phyloP scores from a whole-genome alignment of 257 asterid species.

The Gentiana macrophylla region DNA sequence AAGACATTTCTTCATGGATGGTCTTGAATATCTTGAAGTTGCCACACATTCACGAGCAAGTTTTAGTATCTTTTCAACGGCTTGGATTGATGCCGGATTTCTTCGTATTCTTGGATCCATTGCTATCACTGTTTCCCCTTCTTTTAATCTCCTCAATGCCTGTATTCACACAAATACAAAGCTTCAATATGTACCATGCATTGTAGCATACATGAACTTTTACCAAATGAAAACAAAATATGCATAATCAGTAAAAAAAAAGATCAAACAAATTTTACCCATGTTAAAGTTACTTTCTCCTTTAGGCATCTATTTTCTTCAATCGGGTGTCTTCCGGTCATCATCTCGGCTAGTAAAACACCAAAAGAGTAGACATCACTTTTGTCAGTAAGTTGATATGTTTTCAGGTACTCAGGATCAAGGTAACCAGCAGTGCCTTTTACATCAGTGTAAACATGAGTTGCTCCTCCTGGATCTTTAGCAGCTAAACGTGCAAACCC shows the following conservation, averaged over 20 bases:
- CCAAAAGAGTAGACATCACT: constrained; percentile 80
- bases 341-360: constrained; percentile 54
- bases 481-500: constrained; percentile 53
- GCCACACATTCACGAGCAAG: constrained; percentile 55
- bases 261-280: constrained; percentile 31
- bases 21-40: constrained; percentile 45
- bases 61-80: constrained; percentile 45
- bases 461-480: constrained; percentile 31
- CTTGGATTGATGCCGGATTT: constrained; percentile 28
- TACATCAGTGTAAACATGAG: constrained; percentile 54
- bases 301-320: constrained; percentile 25
- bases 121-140: constrained; percentile 34
- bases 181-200: neutral
- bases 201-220: neutral
- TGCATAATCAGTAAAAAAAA: too few species aligned
- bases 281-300: constrained; percentile 42
- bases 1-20: constrained; percentile 61
- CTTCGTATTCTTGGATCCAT: constrained; percentile 59
- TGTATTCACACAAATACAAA: constrained; percentile 12
- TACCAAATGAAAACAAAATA: neutral
- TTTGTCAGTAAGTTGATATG: constrained; percentile 58
- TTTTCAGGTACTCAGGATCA: constrained; percentile 61
- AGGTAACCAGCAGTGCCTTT: constrained; percentile 76
- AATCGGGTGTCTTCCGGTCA: constrained; percentile 53
- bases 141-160: constrained; percentile 43